phyloP scores from a whole-genome alignment of 1,284 basidiomycete genomes.

The Cutaneotrichosporon arboriforme region DNA sequence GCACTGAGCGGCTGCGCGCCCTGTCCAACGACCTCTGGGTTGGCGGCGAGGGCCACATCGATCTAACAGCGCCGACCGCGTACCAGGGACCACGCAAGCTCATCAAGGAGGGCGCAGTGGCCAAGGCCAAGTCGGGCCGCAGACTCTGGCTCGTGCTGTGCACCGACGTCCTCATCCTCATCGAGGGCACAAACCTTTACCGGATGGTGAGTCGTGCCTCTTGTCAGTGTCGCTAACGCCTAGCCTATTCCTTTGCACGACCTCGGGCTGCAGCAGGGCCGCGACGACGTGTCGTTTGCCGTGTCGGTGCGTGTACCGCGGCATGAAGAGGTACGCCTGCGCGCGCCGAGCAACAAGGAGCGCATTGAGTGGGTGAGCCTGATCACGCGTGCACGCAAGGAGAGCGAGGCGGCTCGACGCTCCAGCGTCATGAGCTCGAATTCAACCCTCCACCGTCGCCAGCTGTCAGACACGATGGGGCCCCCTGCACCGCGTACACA shows the following conservation, averaged over 20 bases:
- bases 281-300: conserved; percentile 58
- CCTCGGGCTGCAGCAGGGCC: conserved; percentile 50
- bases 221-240: background rate
- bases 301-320: conserved; percentile 36
- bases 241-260: conserved; percentile 46
- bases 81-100: conserved; percentile 69
- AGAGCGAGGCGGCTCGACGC: conserved; percentile 7
- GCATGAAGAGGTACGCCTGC: conserved; percentile 12
- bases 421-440: background rate
- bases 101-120: conserved; percentile 69
- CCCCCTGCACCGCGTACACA: background rate
- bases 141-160: conserved; percentile 72
- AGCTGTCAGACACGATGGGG: background rate
- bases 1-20: conserved; percentile 61
- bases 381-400: conserved; percentile 5
- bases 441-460: background rate
- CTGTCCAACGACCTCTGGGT: conserved; percentile 79
- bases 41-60: conserved; percentile 73
- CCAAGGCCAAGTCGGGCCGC: conserved; percentile 77
- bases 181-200: conserved; percentile 70
- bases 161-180: conserved; percentile 72
- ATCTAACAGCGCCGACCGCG: conserved; percentile 79
- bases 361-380: conserved; percentile 27
- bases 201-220: conserved; percentile 60
- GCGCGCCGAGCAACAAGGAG: conserved; percentile 11